Evolutionary conservation across 371 early-diverging fungal genomes (phyloP), one percentile per base, ranked within the genome.

Genomic region (Mortierella sp.): DNA sequence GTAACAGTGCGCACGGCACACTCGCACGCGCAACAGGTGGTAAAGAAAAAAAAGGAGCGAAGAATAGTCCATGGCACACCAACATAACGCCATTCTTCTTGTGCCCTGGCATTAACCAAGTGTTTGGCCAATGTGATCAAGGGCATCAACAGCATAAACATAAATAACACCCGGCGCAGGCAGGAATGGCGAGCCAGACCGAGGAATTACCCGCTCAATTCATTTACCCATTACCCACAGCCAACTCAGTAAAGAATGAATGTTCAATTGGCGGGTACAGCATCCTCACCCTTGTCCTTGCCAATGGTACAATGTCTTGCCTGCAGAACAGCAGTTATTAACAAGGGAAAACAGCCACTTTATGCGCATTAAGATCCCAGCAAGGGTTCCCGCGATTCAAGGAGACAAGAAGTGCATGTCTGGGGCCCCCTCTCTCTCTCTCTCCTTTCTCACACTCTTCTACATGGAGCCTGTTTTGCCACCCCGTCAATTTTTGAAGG

Each of bases 91-190:
- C 26, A n/a, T n/a, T 69, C 44, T 0, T 55, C 26, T 26, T 1
- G 13, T 19, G 19, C 8, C 31, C 31, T 61, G 19, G 4, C 26
- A 31, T 2, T 34, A 19, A 48, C 16, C 48, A 70, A 70, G 46
- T 48, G 46, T 70, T 46, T 70, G 28, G 46, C 14, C 67, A 64
- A 64, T 64, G 61, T 61, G 61, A 61, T 61, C 34, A 16, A 16
- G 34, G 28, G 14, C 57, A 57, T 14, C 57, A 10, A 8, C 57
- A 57, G 19, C 31, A 11, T 26, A 55, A 11, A 26, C 55, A 64
- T 13, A 31, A 28, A 57, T 13, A n/a, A 4, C 31, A 28, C 59
- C 59, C 26, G 5, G 31, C 21, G 11, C 10, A 28, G 31, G 28
- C 19, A 4, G 34, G 34, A 24, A 64, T 24, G 37, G 3, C 37